Evolutionary conservation across 495 filamentous ascomycete species (phyloP).

Genomic region (Xylaria flabelliformis): DNA sequence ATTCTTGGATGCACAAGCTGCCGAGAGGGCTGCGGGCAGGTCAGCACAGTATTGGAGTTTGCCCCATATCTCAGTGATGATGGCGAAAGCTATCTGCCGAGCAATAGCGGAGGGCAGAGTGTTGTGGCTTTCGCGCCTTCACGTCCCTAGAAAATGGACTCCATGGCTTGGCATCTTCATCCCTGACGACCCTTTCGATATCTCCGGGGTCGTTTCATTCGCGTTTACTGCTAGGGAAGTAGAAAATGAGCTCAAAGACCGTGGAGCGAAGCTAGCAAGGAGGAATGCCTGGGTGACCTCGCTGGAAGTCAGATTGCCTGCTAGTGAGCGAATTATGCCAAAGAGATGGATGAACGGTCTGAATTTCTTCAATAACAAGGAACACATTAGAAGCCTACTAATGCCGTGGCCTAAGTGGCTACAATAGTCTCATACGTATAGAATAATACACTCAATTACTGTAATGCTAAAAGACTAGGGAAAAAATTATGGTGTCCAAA

Average conservation of each 20-base stretch:
- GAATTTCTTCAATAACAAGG: constrained; percentile 12
- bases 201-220: not conserved
- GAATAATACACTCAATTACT: too few relatives aligned
- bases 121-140: constrained; percentile 11
- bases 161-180: constrained; percentile 8
- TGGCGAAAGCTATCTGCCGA: constrained; percentile 13
- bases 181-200: not conserved
- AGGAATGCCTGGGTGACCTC: constrained; percentile 10
- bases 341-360: constrained; percentile 15
- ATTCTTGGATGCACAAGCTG: not conserved
- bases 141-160: constrained; percentile 1
- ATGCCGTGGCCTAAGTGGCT: not conserved
- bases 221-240: not conserved
- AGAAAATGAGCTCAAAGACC: constrained; percentile 10
- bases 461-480: too few relatives aligned
- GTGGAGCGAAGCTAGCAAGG: not conserved
- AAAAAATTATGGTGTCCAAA: too few relatives aligned
- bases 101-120: constrained; percentile 10
- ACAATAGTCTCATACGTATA: not conserved
- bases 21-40: not conserved
- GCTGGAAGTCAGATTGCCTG: constrained; percentile 6
- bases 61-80: constrained; percentile 4
- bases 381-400: not conserved
- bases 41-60: constrained; percentile 2
- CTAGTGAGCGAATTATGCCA: not conserved